Base-by-base conservation (phyloP, 225 moss, liverwort and hornwort genomes). In the Asterella californica region DNA sequence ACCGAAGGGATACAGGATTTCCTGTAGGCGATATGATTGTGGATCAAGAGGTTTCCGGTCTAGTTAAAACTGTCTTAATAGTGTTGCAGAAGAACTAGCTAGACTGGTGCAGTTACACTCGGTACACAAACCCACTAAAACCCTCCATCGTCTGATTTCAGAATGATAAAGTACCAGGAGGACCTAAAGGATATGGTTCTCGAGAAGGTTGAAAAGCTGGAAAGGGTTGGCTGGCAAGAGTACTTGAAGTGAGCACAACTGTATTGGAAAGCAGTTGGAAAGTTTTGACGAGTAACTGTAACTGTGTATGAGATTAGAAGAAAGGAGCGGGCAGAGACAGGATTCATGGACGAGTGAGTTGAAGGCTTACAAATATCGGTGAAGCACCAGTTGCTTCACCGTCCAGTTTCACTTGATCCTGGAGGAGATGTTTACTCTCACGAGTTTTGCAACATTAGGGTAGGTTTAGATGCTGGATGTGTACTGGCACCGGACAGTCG, bases 161-260 rank as follows among this genome's bases (percentile, higher is more conserved):
- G 88, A 86, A 94, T 92, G 92, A 70, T 76, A 7, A 62, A 86
- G 42, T 97, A 97, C 80, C 97, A 94, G 83, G 81, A 87, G 29
- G 82, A 77, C n/a, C 79, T 97, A 79, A 89, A 88, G 81, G 91
- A 94, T 32, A 87, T 84, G 75, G 94, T 97, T 78, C 69, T 93
- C 76, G 89, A 82, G 76, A 97, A 93, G 81, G 94, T 89, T 8
- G 90, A 92, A 66, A 88, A 76, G 78, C 84, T 97, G 21, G 94
- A 94, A 77, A 85, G 79, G 38, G 86, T 92, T 15, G 97, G 97
- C 22, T 86, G 86, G 86, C 81, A 86, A 82, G 76, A 83, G n/a
- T 86, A 86, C 37, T 59, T 86, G 65, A 86, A 81, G 24, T 86
- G 78, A 83, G 22, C 33, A 70, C 74, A 55, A 24, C 62, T 49